Conservation (phyloP, 495 filamentous ascomycete genomes). For the Daldinia bambusicola region DNA sequence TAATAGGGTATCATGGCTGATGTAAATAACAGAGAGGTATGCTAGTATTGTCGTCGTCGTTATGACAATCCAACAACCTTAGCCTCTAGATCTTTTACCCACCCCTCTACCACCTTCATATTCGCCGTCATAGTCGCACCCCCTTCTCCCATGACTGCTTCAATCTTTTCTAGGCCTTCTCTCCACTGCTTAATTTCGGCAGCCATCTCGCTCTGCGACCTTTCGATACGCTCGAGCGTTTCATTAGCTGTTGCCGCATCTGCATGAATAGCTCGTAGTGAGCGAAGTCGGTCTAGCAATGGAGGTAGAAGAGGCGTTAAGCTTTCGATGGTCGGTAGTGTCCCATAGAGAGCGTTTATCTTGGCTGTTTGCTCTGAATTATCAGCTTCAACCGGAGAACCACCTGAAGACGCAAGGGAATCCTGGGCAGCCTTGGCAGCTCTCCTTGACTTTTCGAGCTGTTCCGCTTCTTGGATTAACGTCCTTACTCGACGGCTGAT, state of each 20-base stretch:
- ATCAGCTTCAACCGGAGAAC: conserved; percentile 49
- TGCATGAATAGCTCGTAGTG: conserved; percentile 83
- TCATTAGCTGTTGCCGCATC: conserved; percentile 88
- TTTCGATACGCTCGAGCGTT: conserved; percentile 78
- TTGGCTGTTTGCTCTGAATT: conserved; percentile 79
- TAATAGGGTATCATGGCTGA: conserved; percentile 33
- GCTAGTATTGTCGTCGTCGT: conserved; percentile 22
- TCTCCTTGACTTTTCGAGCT: conserved; percentile 74
- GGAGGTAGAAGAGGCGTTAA: conserved; percentile 86
- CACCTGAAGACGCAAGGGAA: conserved; percentile 62
- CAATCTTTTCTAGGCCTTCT: conserved; percentile 81
- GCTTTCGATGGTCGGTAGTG: conserved; percentile 87
- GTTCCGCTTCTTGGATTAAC: conserved; percentile 81
- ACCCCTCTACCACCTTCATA: conserved; percentile 80
- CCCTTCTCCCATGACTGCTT: conserved; percentile 73
- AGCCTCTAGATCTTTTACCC: conserved; percentile 88
- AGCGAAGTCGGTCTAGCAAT: conserved; percentile 84
- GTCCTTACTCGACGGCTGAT: conserved; percentile 78
- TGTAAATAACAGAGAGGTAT: conserved; percentile 12
- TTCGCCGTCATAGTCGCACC: conserved; percentile 78
- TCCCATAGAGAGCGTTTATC: conserved; percentile 91
- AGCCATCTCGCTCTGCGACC: conserved; percentile 82
- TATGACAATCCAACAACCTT: conserved; percentile 69
- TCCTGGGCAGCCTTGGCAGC: conserved; percentile 75
- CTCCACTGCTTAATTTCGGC: conserved; percentile 87